Evolutionary conservation across 2,329 filamentous ascomycete species (phyloP).

Genomic region (Tothia fuscella): DNA sequence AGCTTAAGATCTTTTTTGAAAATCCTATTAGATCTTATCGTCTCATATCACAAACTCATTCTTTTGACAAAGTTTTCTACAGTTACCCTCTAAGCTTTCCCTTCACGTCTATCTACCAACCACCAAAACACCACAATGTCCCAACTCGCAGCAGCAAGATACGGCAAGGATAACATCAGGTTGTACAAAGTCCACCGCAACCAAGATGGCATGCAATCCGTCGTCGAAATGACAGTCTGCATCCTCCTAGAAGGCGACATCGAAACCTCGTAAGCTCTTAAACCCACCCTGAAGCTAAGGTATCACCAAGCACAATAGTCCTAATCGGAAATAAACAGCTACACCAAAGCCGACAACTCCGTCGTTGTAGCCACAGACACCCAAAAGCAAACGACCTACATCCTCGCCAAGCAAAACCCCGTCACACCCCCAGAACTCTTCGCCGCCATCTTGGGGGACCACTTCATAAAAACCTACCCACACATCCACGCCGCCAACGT

Average conservation of each 20-base stretch:
- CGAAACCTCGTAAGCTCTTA: conserved; percentile 53
- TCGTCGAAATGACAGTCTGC: conserved; percentile 91
- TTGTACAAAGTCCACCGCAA: conserved; percentile 89
- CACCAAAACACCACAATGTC: conserved; percentile 25
- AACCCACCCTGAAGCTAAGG: not conserved
- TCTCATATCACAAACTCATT: not conserved
- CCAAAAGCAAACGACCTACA: conserved; percentile 87
- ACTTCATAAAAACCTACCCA: conserved; percentile 78
- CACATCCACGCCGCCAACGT: conserved; percentile 83
- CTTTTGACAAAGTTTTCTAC: no score
- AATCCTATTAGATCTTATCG: no score
- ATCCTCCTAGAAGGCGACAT: conserved; percentile 90
- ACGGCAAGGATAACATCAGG: conserved; percentile 96
- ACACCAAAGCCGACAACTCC: conserved; percentile 87
- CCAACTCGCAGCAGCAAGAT: conserved; percentile 49
- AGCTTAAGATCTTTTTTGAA: no score
- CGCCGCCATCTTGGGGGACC: conserved; percentile 68
- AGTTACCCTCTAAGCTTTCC: no score
- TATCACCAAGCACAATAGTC: conserved; percentile 8
- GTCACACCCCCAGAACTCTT: conserved; percentile 90
- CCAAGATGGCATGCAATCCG: conserved; percentile 65
- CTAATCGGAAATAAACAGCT: conserved; percentile 49
- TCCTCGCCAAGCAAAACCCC: conserved; percentile 86
- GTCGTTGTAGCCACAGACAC: conserved; percentile 94
- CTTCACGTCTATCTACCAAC: no score